Evolutionary conservation across 176 grass and related monocot species (phyloP).

Genomic region (Oryza meridionalis): DNA sequence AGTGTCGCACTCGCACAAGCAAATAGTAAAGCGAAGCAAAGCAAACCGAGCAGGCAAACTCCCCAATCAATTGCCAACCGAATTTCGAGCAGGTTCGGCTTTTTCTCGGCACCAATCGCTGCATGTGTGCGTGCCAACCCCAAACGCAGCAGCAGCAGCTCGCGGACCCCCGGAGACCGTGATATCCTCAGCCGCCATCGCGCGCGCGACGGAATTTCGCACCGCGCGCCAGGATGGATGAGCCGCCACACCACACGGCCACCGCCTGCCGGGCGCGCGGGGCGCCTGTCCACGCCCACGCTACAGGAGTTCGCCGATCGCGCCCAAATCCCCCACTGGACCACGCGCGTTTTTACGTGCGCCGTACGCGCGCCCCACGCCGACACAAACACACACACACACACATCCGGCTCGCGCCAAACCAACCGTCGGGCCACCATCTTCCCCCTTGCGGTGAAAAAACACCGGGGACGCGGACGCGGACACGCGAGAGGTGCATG

Average conservation of each 20-base stretch:
- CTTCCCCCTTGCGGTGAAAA: background rate
- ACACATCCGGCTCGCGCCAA: too few species aligned
- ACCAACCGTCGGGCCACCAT: background rate
- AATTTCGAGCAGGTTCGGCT: background rate
- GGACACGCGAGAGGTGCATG: background rate
- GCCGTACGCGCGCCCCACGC: too few species aligned
- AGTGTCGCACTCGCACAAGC: background rate
- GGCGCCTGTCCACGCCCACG: conserved; percentile 20
- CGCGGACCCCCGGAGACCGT: too few species aligned
- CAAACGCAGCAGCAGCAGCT: too few species aligned
- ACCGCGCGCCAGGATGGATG: too few species aligned
- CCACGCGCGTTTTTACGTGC: background rate
- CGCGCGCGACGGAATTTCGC: background rate
- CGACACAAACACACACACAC: background rate
- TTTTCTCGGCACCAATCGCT: background rate
- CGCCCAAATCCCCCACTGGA: background rate
- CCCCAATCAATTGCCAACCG: background rate
- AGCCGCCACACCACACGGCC: too few species aligned
- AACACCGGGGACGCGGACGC: background rate
- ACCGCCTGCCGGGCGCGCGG: conserved; percentile 6
- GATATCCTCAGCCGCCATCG: background rate
- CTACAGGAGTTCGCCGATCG: background rate
- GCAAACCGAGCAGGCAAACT: background rate
- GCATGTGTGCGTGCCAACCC: background rate
- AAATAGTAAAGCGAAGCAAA: background rate